These are phyloP conservation scores for Skeletonema menzelii DNA, from an alignment of 108 stramenopile genomes.

Conservation along the genomic window DNA sequence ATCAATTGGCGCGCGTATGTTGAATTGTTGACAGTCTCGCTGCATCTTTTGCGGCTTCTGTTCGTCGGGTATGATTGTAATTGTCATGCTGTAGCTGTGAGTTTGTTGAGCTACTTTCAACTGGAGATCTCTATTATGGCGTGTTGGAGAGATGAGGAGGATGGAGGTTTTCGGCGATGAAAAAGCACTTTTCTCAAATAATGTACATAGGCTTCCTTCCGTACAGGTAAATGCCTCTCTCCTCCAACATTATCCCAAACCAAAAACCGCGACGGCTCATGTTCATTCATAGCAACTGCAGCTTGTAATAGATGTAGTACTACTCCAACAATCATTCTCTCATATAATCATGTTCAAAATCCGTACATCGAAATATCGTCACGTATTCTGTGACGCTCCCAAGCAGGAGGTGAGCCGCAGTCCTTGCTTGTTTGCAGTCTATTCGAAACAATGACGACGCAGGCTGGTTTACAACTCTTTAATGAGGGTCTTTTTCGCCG, in stretches of 20 bases:
- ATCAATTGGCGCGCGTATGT: not conserved
- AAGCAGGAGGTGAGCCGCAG: conserved; percentile 75
- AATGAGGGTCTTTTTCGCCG: not conserved
- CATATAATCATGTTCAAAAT: conserved; percentile 77
- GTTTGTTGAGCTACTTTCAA: too few relatives aligned
- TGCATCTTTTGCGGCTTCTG: not conserved
- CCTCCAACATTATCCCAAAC: too few relatives aligned
- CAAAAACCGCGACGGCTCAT: too few relatives aligned
- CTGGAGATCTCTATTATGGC: too few relatives aligned
- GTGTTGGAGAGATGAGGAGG: too few relatives aligned
- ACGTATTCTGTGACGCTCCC: conserved; percentile 87
- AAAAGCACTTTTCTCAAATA: too few relatives aligned
- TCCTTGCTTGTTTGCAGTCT: not conserved
- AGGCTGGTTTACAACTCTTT: not conserved
- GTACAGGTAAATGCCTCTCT: too few relatives aligned
- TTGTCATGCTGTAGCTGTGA: not conserved
- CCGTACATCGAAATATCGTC: conserved; percentile 86
- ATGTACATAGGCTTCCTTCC: too few relatives aligned
- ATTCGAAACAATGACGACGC: conserved; percentile 1
- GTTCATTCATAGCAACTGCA: too few relatives aligned
- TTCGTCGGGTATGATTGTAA: not conserved
- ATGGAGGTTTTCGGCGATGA: not conserved
- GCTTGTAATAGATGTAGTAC: not conserved
- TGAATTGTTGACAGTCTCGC: not conserved
- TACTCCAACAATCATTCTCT: not conserved